Base-by-base conservation (phyloP, 1,284 basidiomycete genomes). In the Polyporus tsugae region DNA sequence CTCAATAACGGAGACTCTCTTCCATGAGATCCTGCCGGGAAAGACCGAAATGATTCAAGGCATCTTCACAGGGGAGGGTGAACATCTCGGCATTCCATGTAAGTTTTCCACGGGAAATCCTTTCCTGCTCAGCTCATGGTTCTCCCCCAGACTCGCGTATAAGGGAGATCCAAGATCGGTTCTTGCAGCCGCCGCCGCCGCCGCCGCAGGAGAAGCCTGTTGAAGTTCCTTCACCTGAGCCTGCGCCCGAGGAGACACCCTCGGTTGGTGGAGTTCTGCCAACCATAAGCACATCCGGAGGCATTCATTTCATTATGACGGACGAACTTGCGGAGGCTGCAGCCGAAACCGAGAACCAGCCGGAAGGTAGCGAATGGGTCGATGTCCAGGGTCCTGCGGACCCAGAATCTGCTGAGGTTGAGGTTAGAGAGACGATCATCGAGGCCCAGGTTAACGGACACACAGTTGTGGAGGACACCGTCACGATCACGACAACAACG, bases 251-350 rank as follows among this genome's bases (percentile, higher is more conserved):
- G 49, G 77, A 75, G 52, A 69, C 72, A 22, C 77, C 72, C 15
- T 74, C 81, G 13, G 77, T 83, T 15, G 74, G 75, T 25, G 85
- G 80, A 44, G 67, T 84, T 36, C 80, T 84, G 46, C 77, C 79
- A 46, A 74, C 79, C 63, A 68, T 81, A 39, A 77, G 80, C 41
- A 76, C 79, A 22, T 82, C 89, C 0, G 84, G 83, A 63, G 86
- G 86, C 78, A 90, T 93, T 83, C 87, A 86, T 73, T 94, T 94
- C 78, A 90, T 94, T 81, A 88, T 92, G 78, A 90, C 85, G 65
- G 93, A 92, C 75, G 92, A 94, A 73, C 82, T 94, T 38, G 93
- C 77, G 60, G 79, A 72, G 72, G 25, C 61, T 2, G 71, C 73
- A n/a, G 62, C 62, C 0, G 89, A 84, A 65, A 90, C 89, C 74